Base-by-base conservation (phyloP, 352 stramenopile genomes). In the Phytophthora fragariae region DNA sequence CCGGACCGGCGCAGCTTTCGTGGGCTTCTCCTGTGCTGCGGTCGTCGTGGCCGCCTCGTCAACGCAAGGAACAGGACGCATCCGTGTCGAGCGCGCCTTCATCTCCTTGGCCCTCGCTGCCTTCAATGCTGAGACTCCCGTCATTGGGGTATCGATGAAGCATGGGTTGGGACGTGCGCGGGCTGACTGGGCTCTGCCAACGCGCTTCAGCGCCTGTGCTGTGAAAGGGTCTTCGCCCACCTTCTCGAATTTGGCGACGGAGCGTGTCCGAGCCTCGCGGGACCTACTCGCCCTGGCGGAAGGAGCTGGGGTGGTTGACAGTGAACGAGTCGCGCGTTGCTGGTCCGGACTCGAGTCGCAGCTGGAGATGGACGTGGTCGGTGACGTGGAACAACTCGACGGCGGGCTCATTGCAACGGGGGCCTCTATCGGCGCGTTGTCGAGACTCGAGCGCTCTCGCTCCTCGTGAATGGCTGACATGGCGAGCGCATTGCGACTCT, bases 401-500 rank as follows among this genome's bases (percentile, higher is more conserved):
- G 49, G 60, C 9, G 49, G 17, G n/a, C 35, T 47, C 15, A 50
- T 62, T 17, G 29, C 53, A 3, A 62, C 37, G 19, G 68, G 37
- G 17, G 64, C 47, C 47, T n/a, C n/a, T n/a, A n/a, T n/a, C n/a
- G n/a, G n/a, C n/a, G 57, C 37, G 8, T 27, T 60, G 3, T 77
- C 59, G 24, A 73, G 7, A 64, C 49, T 69, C 46, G 62, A 57
- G 17, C 61, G 66, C 49, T 27, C 33, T 12, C 33, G 56, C 44
- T 80, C 73, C 39, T 80, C 73, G 41, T 80, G 59, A 27, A 80
- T 80, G 12, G 69, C 73, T 21, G 73, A 80, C 73, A 80, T 77
- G 54, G 65, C 69, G 27, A 80, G 69, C 49, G 69, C 69, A 77
- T 71, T 77, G 59, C 73, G 73, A 61, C 55, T 75, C 19, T 71